Evolutionary conservation across 306 rosid genomes (phyloP).

Genomic region (Lagenaria siceraria): DNA sequence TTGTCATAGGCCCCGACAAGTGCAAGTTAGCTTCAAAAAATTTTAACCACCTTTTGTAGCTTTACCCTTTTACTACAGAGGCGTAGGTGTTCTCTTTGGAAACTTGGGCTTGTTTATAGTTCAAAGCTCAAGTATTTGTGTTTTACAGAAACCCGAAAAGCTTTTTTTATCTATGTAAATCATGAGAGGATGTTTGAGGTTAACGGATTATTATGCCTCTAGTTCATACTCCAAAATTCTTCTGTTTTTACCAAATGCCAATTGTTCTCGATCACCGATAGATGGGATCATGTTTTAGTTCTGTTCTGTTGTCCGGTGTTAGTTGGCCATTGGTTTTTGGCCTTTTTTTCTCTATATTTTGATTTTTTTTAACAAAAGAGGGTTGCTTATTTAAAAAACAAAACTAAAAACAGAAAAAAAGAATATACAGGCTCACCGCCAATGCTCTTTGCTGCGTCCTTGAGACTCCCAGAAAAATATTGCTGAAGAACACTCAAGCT

Average conservation of each 20-base stretch:
- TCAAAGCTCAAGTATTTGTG: neutral
- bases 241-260: neutral
- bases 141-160: neutral
- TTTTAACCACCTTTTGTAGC: neutral
- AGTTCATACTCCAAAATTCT: neutral
- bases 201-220: neutral
- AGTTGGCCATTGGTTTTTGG: neutral
- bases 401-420: neutral
- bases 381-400: neutral
- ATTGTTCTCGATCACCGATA: neutral
- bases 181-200: neutral
- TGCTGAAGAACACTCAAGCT: slow-evolving; percentile 79
- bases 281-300: neutral
- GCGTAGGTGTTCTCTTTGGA: neutral
- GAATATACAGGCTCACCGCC: slow-evolving; percentile 49
- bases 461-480: slow-evolving; percentile 83
- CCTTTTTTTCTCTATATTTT: neutral
- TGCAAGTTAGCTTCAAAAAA: neutral
- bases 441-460: slow-evolving; percentile 83
- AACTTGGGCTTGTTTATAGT: neutral
- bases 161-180: neutral
- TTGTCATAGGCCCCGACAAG: neutral
- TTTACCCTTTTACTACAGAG: neutral
- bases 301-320: neutral
- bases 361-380: neutral